Conservation (phyloP, 352 stramenopile genomes). For the Pythium oligandrum region DNA sequence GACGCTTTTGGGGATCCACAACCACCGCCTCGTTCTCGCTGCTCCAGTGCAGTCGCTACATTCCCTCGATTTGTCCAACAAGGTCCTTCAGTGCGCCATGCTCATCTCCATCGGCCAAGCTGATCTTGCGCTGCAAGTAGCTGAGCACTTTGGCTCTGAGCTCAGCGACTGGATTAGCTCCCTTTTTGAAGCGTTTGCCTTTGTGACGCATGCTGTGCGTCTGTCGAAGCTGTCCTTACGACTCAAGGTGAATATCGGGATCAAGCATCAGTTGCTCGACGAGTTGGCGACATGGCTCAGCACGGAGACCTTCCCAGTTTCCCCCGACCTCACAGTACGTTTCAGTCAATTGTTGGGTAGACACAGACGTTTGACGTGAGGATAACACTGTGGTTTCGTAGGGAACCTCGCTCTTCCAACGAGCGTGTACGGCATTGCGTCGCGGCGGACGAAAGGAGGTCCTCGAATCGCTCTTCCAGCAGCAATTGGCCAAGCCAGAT, state of each 20-base stretch:
- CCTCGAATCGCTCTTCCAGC: conserved; percentile 21
- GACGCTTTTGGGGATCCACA: conserved; percentile 42
- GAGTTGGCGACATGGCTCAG: conserved; percentile 31
- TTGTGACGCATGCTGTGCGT: conserved; percentile 29
- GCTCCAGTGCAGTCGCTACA: conserved; percentile 40
- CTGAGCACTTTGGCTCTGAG: conserved; percentile 30
- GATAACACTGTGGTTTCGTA: conserved; percentile 10
- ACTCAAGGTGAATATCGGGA: conserved; percentile 60
- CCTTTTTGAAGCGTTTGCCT: conserved; percentile 67
- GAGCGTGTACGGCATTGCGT: conserved; percentile 35
- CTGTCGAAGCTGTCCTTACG: conserved; percentile 32
- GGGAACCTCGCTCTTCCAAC: conserved; percentile 60
- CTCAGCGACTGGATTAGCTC: conserved; percentile 47
- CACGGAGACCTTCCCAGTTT: conserved; percentile 21
- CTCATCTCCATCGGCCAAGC: conserved; percentile 49
- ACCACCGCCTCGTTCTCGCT: conserved; percentile 48
- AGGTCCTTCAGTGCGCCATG: conserved; percentile 61
- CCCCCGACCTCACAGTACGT: conserved; percentile 36
- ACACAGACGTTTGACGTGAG: background rate
- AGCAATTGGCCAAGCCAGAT: conserved; percentile 13
- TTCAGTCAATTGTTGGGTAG: background rate
- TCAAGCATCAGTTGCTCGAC: conserved; percentile 50
- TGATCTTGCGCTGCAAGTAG: conserved; percentile 35
- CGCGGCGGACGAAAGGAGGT: conserved; percentile 20
- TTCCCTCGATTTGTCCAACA: conserved; percentile 54